phyloP scores from a whole-genome alignment of 768 basidiomycete genomes.

The Lactarius sanguifluus region DNA sequence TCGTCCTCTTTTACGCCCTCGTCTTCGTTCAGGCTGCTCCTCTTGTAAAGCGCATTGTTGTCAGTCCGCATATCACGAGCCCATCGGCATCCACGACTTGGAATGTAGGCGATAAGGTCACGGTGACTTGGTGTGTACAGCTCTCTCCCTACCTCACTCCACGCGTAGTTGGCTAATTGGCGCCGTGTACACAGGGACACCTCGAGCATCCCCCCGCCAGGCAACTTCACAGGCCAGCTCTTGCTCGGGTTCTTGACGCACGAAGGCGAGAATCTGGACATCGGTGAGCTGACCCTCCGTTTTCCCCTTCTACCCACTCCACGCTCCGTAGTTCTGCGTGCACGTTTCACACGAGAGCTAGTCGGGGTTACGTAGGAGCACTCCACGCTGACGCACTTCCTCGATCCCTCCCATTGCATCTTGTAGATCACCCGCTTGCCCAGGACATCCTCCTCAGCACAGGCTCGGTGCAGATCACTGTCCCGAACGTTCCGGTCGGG shows the following conservation, averaged over 20 bases:
- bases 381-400: constrained; percentile 7
- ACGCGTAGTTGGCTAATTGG: not conserved
- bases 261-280: constrained; percentile 44
- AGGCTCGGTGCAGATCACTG: constrained; percentile 40
- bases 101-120: constrained; percentile 38
- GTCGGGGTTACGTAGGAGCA: not conserved
- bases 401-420: constrained; percentile 1
- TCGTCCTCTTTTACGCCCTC: constrained; percentile 2
- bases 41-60: constrained; percentile 10
- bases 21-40: constrained; percentile 8
- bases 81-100: constrained; percentile 40
- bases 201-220: constrained; percentile 41
- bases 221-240: constrained; percentile 42
- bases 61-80: constrained; percentile 40
- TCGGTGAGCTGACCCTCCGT: constrained; percentile 40
- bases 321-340: not conserved
- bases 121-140: constrained; percentile 43
- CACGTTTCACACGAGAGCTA: not conserved
- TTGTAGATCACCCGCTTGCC: constrained; percentile 37
- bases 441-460: constrained; percentile 39
- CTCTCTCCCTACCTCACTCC: not conserved
- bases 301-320: not conserved
- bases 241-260: constrained; percentile 45
- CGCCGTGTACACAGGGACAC: constrained; percentile 26
- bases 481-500: constrained; percentile 40